Percentiles rank a stretch among this genome's conserved stretches.
These are phyloP conservation scores for Jaminaea rosea DNA, from an alignment of 1,284 basidiomycete species.

Conservation along the genomic window DNA sequence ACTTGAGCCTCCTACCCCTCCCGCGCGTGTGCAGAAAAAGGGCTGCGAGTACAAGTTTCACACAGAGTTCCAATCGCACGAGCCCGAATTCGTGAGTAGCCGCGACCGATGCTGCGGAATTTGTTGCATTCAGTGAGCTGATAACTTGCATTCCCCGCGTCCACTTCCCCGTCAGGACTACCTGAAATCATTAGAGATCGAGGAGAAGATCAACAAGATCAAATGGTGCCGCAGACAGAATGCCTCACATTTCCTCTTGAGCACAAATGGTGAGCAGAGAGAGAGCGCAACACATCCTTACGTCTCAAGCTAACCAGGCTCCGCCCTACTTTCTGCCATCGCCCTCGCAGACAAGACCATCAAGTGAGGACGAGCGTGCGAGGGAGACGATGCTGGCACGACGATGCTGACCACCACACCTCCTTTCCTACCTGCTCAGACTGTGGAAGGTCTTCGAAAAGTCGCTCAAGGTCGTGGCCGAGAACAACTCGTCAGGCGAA, in stretches of 20 bases:
- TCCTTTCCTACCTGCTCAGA: no score
- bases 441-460: constrained; percentile 99
- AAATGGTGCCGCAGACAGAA: constrained; percentile 99
- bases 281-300: no score
- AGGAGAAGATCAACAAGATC: constrained; percentile 99
- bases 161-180: no score
- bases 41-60: constrained; percentile 99
- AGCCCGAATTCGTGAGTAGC: constrained; percentile 99
- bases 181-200: constrained; percentile 97
- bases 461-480: constrained; percentile 85
- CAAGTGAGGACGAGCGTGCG: no score
- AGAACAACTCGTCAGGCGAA: constrained; percentile 76
- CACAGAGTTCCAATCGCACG: constrained; percentile 98
- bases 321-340: not conserved
- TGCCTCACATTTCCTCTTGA: constrained; percentile 88
- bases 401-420: no score
- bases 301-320: no score
- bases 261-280: constrained; percentile 62
- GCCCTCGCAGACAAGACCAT: constrained; percentile 77
- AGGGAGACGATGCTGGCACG: no score
- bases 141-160: no score
- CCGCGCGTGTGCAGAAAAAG: constrained; percentile 61
- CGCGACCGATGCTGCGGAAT: no score
- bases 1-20: not conserved
- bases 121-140: no score